Percentiles rank a stretch among this genome's conserved stretches.
Evolutionary conservation across 148 eudicot genomes (phyloP).

Genomic region (Hydrangea macrophylla): DNA sequence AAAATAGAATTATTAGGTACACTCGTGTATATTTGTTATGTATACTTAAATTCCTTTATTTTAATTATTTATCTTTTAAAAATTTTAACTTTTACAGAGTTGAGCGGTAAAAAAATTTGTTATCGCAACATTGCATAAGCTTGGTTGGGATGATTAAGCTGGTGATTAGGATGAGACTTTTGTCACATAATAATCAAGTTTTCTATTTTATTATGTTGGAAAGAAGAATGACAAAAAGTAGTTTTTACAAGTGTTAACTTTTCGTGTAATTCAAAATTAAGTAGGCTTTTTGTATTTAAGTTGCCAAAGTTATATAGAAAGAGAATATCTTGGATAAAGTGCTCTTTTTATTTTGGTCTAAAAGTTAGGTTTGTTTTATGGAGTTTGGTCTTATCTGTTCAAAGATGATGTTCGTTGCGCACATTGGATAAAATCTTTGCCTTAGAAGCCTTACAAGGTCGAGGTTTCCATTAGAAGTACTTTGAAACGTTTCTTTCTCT

Average conservation of each 20-base stretch:
- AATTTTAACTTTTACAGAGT: too few species aligned
- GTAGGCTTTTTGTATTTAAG: not conserved
- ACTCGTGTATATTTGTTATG: too few species aligned
- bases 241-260: too few species aligned
- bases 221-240: not conserved
- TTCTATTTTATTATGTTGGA: not conserved
- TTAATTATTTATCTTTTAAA: too few species aligned
- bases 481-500: not conserved
- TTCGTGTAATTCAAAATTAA: not conserved
- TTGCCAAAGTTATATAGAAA: slow-evolving; percentile 1
- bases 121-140: not conserved
- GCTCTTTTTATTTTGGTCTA: slow-evolving; percentile 12
- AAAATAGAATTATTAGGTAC: too few species aligned
- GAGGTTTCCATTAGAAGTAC: not conserved
- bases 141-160: not conserved
- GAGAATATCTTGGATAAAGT: not conserved
- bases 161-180: not conserved
- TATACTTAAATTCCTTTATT: too few species aligned
- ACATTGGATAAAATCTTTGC: not conserved
- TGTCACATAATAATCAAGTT: not conserved
- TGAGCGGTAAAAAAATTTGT: not conserved
- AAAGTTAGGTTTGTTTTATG: slow-evolving; percentile 3
- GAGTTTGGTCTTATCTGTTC: slow-evolving; percentile 14
- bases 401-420: not conserved
- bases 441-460: not conserved